Conservation (phyloP, 177 flowering plant genomes). For the Vitis hybrid region DNA sequence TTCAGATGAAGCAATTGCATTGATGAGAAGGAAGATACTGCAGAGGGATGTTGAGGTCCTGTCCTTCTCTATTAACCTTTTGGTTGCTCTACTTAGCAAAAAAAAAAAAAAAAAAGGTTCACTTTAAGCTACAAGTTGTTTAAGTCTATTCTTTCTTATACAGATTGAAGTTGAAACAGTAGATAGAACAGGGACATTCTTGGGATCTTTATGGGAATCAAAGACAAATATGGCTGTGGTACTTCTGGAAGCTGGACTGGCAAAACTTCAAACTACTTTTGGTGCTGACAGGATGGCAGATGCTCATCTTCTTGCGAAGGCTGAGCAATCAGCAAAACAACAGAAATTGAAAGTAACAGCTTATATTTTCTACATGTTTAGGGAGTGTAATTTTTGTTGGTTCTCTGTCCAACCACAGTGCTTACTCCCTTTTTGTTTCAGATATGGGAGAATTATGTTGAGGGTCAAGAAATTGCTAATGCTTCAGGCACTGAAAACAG, state of each 20-base stretch:
- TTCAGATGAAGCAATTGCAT: conserved; percentile 92
- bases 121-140: background rate
- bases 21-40: conserved; percentile 93
- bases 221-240: conserved; percentile 65
- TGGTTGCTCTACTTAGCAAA: background rate
- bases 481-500: conserved; percentile 46
- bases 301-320: conserved; percentile 56
- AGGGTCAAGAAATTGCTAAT: conserved; percentile 77
- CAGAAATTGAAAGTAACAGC: conserved; percentile 71
- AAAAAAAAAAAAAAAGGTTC: background rate
- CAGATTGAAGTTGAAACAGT: conserved; percentile 97
- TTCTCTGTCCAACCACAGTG: background rate
- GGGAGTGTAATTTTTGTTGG: no score
- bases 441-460: conserved; percentile 95
- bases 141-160: background rate
- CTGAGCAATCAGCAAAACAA: conserved; percentile 79
- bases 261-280: conserved; percentile 77
- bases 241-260: conserved; percentile 90
- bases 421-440: conserved; percentile 25
- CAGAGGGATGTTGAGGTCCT: conserved; percentile 98
- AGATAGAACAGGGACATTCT: conserved; percentile 94
- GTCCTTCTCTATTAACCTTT: background rate
- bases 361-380: conserved; percentile 1
- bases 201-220: conserved; percentile 98
- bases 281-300: conserved; percentile 74